Percentiles rank a stretch among this genome's conserved stretches.
These are phyloP conservation scores for Heliosperma pusillum DNA, from an alignment of 148 eudicot genomes.

Conservation along the genomic window DNA sequence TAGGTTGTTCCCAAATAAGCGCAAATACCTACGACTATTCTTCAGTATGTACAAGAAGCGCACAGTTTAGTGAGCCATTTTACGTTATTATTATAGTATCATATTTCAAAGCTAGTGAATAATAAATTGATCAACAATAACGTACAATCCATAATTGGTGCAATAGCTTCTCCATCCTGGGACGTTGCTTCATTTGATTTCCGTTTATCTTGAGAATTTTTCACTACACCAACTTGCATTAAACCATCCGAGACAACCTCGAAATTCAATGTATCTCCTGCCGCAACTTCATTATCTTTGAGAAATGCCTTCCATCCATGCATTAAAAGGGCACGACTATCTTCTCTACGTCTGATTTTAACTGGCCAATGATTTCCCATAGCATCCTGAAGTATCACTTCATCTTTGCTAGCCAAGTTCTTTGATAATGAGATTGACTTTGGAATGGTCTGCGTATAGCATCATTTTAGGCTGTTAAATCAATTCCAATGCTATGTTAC, in stretches of 20 bases:
- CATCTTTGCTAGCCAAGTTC: slow-evolving; percentile 19
- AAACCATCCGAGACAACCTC: slow-evolving; percentile 24
- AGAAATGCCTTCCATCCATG: slow-evolving; percentile 26
- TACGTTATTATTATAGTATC: too few relatives aligned
- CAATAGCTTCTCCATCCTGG: neutral
- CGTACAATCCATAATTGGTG: slow-evolving; percentile 19
- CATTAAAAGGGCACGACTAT: slow-evolving; percentile 20
- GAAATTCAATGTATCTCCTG: slow-evolving; percentile 20
- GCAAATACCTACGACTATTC: too few relatives aligned
- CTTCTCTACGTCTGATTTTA: slow-evolving; percentile 14
- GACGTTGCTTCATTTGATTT: slow-evolving; percentile 4
- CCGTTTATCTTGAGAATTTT: slow-evolving; percentile 9
- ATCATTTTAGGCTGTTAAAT: neutral
- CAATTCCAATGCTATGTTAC: too few relatives aligned
- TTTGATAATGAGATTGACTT: slow-evolving; percentile 9
- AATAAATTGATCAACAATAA: neutral
- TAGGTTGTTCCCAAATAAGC: too few relatives aligned
- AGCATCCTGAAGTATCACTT: slow-evolving; percentile 21
- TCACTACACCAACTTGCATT: slow-evolving; percentile 13
- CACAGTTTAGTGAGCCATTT: too few relatives aligned
- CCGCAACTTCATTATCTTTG: slow-evolving; percentile 16
- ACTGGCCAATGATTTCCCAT: slow-evolving; percentile 24
- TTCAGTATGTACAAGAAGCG: too few relatives aligned
- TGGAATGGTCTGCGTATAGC: slow-evolving; percentile 24
- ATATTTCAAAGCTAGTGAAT: neutral